Evolutionary conservation across 305 asterid genomes (phyloP).

Genomic region (Rubia tinctorum): DNA sequence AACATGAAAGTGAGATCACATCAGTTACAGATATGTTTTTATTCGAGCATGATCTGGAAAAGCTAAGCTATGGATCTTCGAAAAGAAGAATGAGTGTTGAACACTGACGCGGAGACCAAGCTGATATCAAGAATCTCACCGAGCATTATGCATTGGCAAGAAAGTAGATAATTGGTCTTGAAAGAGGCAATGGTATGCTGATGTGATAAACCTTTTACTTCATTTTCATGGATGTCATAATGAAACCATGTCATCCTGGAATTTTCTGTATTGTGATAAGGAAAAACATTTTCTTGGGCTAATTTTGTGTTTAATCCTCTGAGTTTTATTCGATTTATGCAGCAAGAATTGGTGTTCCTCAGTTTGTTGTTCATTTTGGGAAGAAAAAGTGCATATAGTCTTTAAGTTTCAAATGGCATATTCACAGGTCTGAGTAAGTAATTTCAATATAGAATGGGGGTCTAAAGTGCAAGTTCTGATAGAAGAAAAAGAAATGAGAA

Average conservation of each 20-base stretch:
- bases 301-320: neutral
- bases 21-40: neutral
- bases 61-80: no score
- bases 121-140: no score
- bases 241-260: neutral
- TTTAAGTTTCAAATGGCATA: no score
- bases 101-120: no score
- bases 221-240: neutral
- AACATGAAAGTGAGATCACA: constrained; percentile 7
- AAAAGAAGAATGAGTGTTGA: no score
- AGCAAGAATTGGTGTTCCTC: neutral
- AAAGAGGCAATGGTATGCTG: constrained; percentile 3
- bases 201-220: neutral
- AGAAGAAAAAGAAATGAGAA: no score
- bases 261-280: neutral
- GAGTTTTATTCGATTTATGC: neutral
- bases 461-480: no score
- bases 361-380: neutral
- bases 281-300: neutral
- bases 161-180: no score
- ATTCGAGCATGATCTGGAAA: neutral
- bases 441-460: no score
- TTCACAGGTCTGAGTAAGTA: no score
- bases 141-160: no score
- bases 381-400: neutral